A percentile compares a stretch with the other conserved stretches of the same genome.
phyloP scores from a whole-genome alignment of 2,329 filamentous ascomycete genomes.

The Sarocladium kiliense region DNA sequence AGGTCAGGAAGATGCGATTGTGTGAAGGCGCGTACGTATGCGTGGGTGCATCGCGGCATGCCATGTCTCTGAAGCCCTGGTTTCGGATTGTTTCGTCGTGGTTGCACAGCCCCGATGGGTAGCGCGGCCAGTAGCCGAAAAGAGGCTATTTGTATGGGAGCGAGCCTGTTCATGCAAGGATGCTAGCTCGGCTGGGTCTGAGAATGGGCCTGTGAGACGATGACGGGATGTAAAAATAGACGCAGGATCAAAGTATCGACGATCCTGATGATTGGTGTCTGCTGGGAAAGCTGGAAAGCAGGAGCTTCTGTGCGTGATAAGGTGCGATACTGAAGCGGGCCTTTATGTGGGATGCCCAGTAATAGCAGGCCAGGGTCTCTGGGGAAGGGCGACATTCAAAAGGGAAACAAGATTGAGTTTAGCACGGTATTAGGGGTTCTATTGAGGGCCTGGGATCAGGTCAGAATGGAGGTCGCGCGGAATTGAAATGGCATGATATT shows the following conservation, averaged over 20 bases:
- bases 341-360: neutral
- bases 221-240: constrained; percentile 2
- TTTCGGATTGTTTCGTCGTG: neutral
- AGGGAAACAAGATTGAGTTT: neutral
- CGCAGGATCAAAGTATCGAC: neutral
- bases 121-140: neutral
- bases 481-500: neutral
- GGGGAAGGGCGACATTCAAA: neutral
- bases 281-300: neutral
- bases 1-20: neutral
- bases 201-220: neutral
- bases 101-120: constrained; percentile 1
- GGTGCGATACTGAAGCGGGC: neutral
- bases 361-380: neutral
- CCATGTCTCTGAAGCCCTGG: neutral
- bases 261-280: neutral
- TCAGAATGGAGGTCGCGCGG: neutral
- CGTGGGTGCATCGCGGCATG: neutral
- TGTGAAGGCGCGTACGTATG: constrained; percentile 2
- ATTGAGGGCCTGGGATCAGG: neutral
- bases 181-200: neutral
- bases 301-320: neutral
- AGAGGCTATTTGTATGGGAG: neutral
- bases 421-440: neutral
- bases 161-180: neutral